Base-by-base conservation (phyloP, 495 filamentous ascomycete genomes). In the Neurospora sp. region DNA sequence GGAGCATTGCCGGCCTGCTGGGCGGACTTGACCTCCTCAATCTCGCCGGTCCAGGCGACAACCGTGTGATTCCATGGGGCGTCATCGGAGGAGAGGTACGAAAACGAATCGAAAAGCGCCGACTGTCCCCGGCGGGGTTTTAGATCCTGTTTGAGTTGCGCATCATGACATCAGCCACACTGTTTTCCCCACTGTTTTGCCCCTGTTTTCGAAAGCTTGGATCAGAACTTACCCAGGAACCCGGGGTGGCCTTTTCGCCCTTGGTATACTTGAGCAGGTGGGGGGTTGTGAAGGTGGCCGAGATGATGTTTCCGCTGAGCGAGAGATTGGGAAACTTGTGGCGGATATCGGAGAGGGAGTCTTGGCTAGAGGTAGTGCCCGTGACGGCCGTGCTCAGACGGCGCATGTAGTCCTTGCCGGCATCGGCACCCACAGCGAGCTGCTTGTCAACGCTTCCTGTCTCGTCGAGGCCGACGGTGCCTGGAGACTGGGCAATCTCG, bases 41-140 rank as follows among this genome's bases (percentile, higher is more conserved):
- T 91, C 80, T 98, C 94, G 40, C 94, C 94, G 2, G 94, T 95
- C 94, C 94, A 98, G 22, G 91, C 94, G 69, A 98, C 91, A 1
- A 97, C 85, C 0, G 90, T 93, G 82, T 96, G 94, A 76, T 92
- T 91, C 93, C 93, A 98, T 27, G 88, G 87, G 9, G 89, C 88
- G 31, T 91, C 84, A 53, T 91, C 82, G 7, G 93, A 93, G 9
- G 92, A 92, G 35, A 98, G 88, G 80, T 94, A 90, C 20, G 90
- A 89, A 77, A 98, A 91, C 40, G 93, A 91, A 79, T 97, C 94
- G 80, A 94, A 95, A 35, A 98, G 85, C 22, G 94, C 93, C 5
- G 94, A 96, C 44, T 92, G 93, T 70, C 94, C 94, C 40, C 90
- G 89, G 61, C 94, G 92, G 72, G 90, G 83, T 76, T 88, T 89